Conservation (phyloP, 208 protist species). For the Leishmania turanica region DNA sequence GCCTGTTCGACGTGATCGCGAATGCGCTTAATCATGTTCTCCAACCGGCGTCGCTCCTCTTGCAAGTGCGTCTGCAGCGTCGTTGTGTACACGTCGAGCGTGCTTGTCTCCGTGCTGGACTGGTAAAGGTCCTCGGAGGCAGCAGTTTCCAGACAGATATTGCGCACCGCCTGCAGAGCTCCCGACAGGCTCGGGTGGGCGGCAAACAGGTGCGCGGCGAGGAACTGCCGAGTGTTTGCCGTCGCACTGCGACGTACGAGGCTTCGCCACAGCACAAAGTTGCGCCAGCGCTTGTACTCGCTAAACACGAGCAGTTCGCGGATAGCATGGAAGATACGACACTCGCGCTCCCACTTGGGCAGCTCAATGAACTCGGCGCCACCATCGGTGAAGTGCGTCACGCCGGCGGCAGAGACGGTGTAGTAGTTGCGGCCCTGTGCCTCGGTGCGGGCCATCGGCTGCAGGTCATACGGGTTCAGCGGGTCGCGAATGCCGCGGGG, state of each 20-base stretch:
- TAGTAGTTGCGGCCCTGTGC: constrained; percentile 89
- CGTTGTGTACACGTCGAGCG: constrained; percentile 72
- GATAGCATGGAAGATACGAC: constrained; percentile 89
- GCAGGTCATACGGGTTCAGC: constrained; percentile 95
- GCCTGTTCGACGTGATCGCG: constrained; percentile 89
- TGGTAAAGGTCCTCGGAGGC: constrained; percentile 73
- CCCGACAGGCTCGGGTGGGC: constrained; percentile 87
- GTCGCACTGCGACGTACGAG: constrained; percentile 89
- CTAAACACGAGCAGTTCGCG: constrained; percentile 91
- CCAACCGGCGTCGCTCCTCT: constrained; percentile 58
- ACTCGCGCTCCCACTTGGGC: constrained; percentile 94
- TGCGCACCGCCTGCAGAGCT: constrained; percentile 77
- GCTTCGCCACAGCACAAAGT: constrained; percentile 93
- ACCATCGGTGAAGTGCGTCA: constrained; percentile 93
- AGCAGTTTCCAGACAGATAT: constrained; percentile 80
- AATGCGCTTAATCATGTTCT: constrained; percentile 87
- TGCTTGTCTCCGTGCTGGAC: constrained; percentile 68
- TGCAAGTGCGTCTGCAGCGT: constrained; percentile 59
- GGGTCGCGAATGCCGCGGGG: constrained; percentile 80
- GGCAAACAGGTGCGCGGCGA: constrained; percentile 89
- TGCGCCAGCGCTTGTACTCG: constrained; percentile 94
- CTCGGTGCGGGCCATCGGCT: constrained; percentile 91
- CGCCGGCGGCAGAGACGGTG: constrained; percentile 93
- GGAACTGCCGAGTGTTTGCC: constrained; percentile 69
- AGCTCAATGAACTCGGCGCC: constrained; percentile 94